Conservation (phyloP, 139 green algal genomes). For the Klebsormidium nitens region DNA sequence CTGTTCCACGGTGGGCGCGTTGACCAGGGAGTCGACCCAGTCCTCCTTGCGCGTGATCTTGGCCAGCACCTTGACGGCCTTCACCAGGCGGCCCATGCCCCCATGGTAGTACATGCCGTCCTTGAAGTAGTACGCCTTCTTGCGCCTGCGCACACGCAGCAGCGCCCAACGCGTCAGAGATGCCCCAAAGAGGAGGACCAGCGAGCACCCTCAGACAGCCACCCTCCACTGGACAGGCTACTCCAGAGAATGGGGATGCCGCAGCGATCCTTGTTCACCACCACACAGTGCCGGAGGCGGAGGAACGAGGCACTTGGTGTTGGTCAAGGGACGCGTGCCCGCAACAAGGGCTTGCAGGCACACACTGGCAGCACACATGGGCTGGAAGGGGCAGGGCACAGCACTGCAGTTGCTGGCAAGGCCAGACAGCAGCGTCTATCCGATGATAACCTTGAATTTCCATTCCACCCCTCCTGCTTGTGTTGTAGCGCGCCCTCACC, state of each 20-base stretch:
- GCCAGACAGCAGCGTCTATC: too few species aligned
- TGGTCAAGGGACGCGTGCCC: too few species aligned
- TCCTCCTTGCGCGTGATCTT: slow-evolving; percentile 31
- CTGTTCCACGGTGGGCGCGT: slow-evolving; percentile 74
- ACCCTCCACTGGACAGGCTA: background rate
- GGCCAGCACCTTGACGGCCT: slow-evolving; percentile 22
- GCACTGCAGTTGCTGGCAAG: too few species aligned
- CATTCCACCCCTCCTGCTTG: too few species aligned
- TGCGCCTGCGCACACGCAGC: background rate
- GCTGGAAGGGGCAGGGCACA: too few species aligned
- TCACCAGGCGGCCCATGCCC: slow-evolving; percentile 72
- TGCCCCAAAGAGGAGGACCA: background rate
- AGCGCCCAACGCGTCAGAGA: slow-evolving; percentile 45
- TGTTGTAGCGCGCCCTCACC: slow-evolving; percentile 54
- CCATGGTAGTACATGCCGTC: slow-evolving; percentile 91
- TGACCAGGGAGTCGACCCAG: slow-evolving; percentile 53
- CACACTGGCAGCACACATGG: too few species aligned
- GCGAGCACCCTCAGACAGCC: background rate
- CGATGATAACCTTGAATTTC: too few species aligned
- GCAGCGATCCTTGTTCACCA: background rate
- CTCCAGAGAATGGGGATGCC: background rate
- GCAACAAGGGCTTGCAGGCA: too few species aligned
- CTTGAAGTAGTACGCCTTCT: slow-evolving; percentile 73
- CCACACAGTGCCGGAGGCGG: too few species aligned
- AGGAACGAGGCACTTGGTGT: too few species aligned